Conservation (phyloP, 2,329 filamentous ascomycete genomes). For the Ophiocordyceps polyrhachis-furcata region DNA sequence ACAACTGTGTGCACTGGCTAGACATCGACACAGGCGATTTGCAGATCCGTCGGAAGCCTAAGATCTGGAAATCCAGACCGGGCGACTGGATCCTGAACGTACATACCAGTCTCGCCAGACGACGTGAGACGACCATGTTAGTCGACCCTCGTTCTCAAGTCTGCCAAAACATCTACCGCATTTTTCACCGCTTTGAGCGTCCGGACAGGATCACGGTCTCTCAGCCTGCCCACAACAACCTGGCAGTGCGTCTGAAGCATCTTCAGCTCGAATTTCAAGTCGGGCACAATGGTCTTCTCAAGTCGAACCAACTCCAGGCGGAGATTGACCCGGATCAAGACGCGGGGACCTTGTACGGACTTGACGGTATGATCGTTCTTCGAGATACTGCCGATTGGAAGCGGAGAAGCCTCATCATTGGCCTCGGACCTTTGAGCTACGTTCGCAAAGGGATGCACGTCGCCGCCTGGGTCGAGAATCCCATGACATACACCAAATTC, state of each 20-base stretch:
- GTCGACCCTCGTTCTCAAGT: slow-evolving; percentile 29
- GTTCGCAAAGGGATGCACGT: slow-evolving; percentile 22
- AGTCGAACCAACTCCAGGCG: slow-evolving; percentile 27
- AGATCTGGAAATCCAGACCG: slow-evolving; percentile 9
- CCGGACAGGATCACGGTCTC: slow-evolving; percentile 6
- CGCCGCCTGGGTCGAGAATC: not conserved
- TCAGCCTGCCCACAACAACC: slow-evolving; percentile 17
- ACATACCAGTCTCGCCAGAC: slow-evolving; percentile 3
- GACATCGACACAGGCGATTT: slow-evolving; percentile 21
- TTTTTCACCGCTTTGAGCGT: slow-evolving; percentile 25
- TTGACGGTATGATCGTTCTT: slow-evolving; percentile 38
- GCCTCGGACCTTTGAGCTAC: slow-evolving; percentile 21
- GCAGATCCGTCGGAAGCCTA: slow-evolving; percentile 26
- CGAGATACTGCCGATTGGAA: slow-evolving; percentile 19
- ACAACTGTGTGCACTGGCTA: slow-evolving; percentile 41
- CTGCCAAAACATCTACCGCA: slow-evolving; percentile 17
- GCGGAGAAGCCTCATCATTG: slow-evolving; percentile 33
- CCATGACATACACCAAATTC: not conserved
- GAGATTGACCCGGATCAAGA: slow-evolving; percentile 40
- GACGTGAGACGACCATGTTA: slow-evolving; percentile 11
- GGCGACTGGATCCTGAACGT: slow-evolving; percentile 18
- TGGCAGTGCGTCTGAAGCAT: slow-evolving; percentile 30
- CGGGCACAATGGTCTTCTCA: slow-evolving; percentile 20
- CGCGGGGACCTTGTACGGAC: slow-evolving; percentile 38
- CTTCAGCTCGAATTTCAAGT: slow-evolving; percentile 36